Conservation (phyloP, 1,284 basidiomycete genomes). For the Agaricales sp. region DNA sequence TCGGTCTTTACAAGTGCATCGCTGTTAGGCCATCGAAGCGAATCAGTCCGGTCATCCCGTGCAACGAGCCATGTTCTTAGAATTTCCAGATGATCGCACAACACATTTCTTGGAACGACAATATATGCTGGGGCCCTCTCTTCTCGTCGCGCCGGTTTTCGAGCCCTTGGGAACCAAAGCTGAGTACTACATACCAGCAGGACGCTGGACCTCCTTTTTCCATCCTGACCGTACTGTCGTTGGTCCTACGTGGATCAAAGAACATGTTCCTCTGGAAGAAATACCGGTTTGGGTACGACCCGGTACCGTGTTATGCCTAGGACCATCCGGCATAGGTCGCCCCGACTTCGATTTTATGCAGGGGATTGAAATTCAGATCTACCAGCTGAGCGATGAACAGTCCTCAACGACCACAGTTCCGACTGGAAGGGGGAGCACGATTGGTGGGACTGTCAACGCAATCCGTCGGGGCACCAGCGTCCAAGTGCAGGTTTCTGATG, state of each 20-base stretch:
- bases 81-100: slow-evolving; percentile 59
- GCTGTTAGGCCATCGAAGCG: slow-evolving; percentile 45
- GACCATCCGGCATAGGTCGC: slow-evolving; percentile 38
- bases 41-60: slow-evolving; percentile 50
- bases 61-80: slow-evolving; percentile 66
- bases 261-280: slow-evolving; percentile 43
- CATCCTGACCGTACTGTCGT: slow-evolving; percentile 33
- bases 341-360: slow-evolving; percentile 58
- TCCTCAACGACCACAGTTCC: slow-evolving; percentile 34
- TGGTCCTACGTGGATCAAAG: slow-evolving; percentile 48
- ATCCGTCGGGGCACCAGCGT: slow-evolving; percentile 19
- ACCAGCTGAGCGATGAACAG: slow-evolving; percentile 38
- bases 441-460: slow-evolving; percentile 29
- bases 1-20: slow-evolving; percentile 1
- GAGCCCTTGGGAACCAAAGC: slow-evolving; percentile 44
- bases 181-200: slow-evolving; percentile 62
- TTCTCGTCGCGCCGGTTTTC: slow-evolving; percentile 70
- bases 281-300: slow-evolving; percentile 61
- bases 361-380: slow-evolving; percentile 41
- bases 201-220: slow-evolving; percentile 60
- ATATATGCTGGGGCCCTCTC: slow-evolving; percentile 59
- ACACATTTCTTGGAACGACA: slow-evolving; percentile 57
- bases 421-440: slow-evolving; percentile 22
- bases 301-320: slow-evolving; percentile 45
- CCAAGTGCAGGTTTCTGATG: slow-evolving; percentile 18